These are phyloP conservation scores for Ilyonectria destructans DNA, from an alignment of 2,329 filamentous ascomycete genomes.

Conservation along the genomic window DNA sequence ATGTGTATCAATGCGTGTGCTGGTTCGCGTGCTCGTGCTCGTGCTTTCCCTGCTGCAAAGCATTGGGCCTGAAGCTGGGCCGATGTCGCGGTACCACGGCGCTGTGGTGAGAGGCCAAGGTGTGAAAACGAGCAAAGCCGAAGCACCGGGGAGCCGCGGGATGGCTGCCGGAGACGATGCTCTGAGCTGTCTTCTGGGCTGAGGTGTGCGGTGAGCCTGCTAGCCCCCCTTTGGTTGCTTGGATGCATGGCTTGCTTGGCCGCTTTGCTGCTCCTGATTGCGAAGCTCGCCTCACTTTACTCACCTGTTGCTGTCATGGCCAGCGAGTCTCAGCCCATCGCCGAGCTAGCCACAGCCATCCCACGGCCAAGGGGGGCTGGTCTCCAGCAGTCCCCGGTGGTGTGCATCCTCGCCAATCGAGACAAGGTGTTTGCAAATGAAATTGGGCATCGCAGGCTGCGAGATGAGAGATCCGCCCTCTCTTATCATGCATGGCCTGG, in stretches of 20 bases:
- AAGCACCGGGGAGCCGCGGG: constrained; percentile 46
- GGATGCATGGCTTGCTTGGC: not conserved
- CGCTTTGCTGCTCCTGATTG: not conserved
- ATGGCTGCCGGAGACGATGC: constrained; percentile 21
- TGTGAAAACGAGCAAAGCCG: constrained; percentile 21
- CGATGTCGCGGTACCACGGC: constrained; percentile 5
- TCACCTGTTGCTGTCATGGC: constrained; percentile 9
- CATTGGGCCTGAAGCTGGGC: constrained; percentile 7
- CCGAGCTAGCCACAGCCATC: constrained; percentile 10
- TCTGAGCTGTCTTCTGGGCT: constrained; percentile 36
- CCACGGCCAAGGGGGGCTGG: constrained; percentile 16
- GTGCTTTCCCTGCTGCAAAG: not conserved
- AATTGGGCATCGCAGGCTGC: constrained; percentile 33
- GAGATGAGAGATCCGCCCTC: constrained; percentile 39
- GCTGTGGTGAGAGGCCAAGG: constrained; percentile 2
- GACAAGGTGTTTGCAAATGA: constrained; percentile 41
- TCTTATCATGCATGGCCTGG: constrained; percentile 37
- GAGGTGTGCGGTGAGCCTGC: constrained; percentile 48
- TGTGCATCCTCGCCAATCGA: constrained; percentile 43
- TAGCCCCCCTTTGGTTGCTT: not conserved
- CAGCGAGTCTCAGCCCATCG: constrained; percentile 4
- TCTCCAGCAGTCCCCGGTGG: constrained; percentile 6
- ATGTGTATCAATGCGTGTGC: not conserved
- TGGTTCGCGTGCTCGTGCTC: not conserved
- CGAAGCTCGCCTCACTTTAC: constrained; percentile 18